phyloP scores from a whole-genome alignment of 1,139 yeast species.

The Candida sp. region DNA sequence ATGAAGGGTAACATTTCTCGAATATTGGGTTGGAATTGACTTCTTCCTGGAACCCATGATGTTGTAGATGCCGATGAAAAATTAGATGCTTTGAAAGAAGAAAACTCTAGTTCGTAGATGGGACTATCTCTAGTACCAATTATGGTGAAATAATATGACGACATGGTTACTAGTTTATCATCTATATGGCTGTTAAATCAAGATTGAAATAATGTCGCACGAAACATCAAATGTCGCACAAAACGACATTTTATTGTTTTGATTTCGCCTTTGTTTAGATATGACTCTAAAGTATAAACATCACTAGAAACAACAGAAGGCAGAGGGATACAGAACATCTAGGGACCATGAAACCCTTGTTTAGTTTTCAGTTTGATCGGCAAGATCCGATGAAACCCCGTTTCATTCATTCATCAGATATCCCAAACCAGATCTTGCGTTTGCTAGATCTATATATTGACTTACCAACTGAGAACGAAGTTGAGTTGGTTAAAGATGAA shows the following conservation, averaged over 20 bases:
- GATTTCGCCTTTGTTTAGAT: background rate
- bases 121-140: conserved; percentile 88
- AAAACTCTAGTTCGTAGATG: conserved; percentile 82
- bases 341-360: conserved; percentile 8
- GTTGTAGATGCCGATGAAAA: conserved; percentile 7
- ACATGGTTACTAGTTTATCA: conserved; percentile 11
- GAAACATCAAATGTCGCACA: too few species aligned
- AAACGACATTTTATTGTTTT: background rate
- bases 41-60: conserved; percentile 56
- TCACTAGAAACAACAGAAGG: background rate
- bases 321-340: conserved; percentile 3
- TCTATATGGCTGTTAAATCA: too few species aligned
- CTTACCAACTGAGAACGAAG: background rate
- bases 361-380: conserved; percentile 8
- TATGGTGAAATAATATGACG: conserved; percentile 83
- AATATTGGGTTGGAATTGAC: conserved; percentile 67
- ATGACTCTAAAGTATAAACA: background rate
- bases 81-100: conserved; percentile 50
- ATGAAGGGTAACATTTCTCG: conserved; percentile 85
- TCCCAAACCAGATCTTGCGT: conserved; percentile 18
- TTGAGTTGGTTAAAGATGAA: background rate
- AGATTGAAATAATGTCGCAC: too few species aligned
- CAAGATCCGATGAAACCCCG: conserved; percentile 36
- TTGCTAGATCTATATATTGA: conserved; percentile 5
- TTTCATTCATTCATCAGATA: conserved; percentile 37